These are phyloP conservation scores for Logfia minima DNA, from an alignment of 129 eudicot genomes.

Conservation along the genomic window DNA sequence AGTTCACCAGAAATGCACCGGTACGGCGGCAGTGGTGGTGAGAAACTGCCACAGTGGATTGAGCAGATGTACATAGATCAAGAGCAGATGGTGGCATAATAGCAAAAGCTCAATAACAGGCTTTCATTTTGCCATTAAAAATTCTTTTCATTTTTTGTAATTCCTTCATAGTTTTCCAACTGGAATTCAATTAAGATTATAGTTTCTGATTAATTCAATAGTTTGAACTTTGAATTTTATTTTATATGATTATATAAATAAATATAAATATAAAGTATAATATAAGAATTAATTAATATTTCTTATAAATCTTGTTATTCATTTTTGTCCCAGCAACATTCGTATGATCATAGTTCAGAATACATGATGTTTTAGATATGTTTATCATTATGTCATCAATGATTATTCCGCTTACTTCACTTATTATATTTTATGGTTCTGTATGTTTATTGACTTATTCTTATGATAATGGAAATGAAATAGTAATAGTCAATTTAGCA, in stretches of 20 bases:
- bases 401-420: neutral
- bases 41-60: conserved; percentile 61
- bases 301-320: neutral
- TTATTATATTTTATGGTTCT: neutral
- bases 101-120: conserved; percentile 9
- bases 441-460: neutral
- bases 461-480: neutral
- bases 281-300: neutral
- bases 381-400: neutral
- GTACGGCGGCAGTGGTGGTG: conserved; percentile 29
- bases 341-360: neutral
- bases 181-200: conserved; percentile 26
- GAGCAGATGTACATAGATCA: conserved; percentile 88
- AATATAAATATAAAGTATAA: too few relatives aligned
- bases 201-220: conserved; percentile 3
- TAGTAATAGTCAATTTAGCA: neutral
- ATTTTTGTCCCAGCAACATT: neutral
- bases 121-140: conserved; percentile 22
- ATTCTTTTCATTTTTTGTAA: conserved; percentile 29
- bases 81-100: conserved; percentile 83
- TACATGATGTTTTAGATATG: neutral
- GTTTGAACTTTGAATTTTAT: neutral
- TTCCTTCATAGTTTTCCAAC: conserved; percentile 31
- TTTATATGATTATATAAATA: too few relatives aligned
- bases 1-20: conserved; percentile 34